These are phyloP conservation scores for Arthrobotrys megalospora DNA, from an alignment of 2,329 filamentous ascomycete species.

Conservation along the genomic window DNA sequence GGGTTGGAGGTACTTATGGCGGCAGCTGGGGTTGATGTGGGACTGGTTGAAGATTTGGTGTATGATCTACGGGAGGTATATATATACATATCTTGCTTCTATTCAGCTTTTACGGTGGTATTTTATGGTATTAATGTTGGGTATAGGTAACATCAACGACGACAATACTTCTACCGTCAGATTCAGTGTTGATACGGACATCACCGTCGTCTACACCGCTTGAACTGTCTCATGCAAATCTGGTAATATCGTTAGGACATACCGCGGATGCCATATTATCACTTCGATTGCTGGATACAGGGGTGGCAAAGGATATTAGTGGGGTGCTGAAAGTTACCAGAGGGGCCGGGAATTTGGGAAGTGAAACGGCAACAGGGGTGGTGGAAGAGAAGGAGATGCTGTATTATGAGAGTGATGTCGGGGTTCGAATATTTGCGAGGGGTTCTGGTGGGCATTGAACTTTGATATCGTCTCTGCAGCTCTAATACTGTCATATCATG, in stretches of 20 bases:
- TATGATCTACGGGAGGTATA: constrained; percentile 51
- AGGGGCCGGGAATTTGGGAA: constrained; percentile 69
- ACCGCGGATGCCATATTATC: constrained; percentile 80
- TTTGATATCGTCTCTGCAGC: background rate
- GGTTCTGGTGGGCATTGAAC: constrained; percentile 68
- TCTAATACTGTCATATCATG: no score
- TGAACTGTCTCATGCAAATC: constrained; percentile 79
- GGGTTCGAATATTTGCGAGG: constrained; percentile 87
- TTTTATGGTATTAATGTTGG: constrained; percentile 71
- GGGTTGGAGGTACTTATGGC: constrained; percentile 78
- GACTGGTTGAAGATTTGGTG: constrained; percentile 66
- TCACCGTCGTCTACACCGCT: constrained; percentile 78
- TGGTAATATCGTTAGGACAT: constrained; percentile 81
- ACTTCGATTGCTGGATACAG: constrained; percentile 84
- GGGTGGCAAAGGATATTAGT: constrained; percentile 90
- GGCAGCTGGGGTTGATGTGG: constrained; percentile 70
- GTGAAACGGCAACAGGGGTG: constrained; percentile 38
- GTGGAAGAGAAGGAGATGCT: constrained; percentile 79
- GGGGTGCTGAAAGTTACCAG: constrained; percentile 84
- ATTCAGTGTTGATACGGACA: constrained; percentile 76
- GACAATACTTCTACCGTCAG: constrained; percentile 64
- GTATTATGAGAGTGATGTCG: constrained; percentile 85
- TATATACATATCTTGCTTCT: background rate
- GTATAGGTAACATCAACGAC: constrained; percentile 74
- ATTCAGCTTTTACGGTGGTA: constrained; percentile 32